Percentiles rank a stretch among this genome's conserved stretches.
These are phyloP conservation scores for Drosera capensis DNA, from an alignment of 148 eudicot species.

Conservation along the genomic window DNA sequence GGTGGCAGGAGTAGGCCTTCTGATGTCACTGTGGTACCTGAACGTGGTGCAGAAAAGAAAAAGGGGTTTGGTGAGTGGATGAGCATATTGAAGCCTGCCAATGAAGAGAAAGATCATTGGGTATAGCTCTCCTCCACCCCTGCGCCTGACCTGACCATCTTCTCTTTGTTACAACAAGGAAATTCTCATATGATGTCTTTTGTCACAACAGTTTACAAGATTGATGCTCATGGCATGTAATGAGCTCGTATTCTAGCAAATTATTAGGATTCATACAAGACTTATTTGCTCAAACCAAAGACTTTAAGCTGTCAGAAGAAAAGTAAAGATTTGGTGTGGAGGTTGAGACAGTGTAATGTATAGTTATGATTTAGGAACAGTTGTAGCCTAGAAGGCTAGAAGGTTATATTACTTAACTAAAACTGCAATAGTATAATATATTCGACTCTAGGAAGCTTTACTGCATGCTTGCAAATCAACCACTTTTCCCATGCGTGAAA, in stretches of 20 bases:
- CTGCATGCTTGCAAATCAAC: too few relatives aligned
- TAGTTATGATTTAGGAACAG: too few relatives aligned
- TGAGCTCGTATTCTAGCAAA: not conserved
- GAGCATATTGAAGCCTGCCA: conserved; percentile 56
- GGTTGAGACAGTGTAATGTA: too few relatives aligned
- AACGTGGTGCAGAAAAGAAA: conserved; percentile 59
- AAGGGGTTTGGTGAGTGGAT: conserved; percentile 73
- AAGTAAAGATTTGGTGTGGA: too few relatives aligned
- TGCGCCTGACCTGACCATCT: not conserved
- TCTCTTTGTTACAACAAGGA: not conserved
- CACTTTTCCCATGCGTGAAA: too few relatives aligned
- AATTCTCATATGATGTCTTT: not conserved
- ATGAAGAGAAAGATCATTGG: conserved; percentile 96
- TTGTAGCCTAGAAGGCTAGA: too few relatives aligned
- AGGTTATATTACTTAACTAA: too few relatives aligned
- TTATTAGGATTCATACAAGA: too few relatives aligned
- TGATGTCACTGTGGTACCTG: conserved; percentile 35
- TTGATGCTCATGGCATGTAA: not conserved
- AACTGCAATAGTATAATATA: too few relatives aligned
- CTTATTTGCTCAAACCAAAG: too few relatives aligned
- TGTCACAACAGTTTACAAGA: not conserved
- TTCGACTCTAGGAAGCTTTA: too few relatives aligned
- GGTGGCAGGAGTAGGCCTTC: conserved; percentile 52
- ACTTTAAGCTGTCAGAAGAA: too few relatives aligned
- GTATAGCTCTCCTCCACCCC: conserved; percentile 14